Conservation (phyloP, 1,284 basidiomycete genomes). For the Naganishia sp. region DNA sequence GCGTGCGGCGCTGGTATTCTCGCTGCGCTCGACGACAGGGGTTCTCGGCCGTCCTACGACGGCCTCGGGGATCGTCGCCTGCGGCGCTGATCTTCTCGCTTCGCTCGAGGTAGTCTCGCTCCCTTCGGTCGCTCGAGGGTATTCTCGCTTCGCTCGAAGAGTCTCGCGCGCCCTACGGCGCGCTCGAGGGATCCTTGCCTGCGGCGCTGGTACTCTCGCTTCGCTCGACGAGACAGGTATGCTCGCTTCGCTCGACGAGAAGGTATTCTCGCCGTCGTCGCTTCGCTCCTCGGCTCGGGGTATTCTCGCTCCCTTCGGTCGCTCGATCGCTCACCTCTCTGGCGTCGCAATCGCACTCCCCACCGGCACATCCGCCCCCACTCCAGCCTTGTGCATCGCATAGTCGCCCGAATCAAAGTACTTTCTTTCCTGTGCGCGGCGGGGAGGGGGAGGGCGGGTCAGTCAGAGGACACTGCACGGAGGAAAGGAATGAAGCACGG, state of each 20-base stretch:
- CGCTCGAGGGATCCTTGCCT: too few relatives aligned
- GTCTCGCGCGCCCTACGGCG: neutral
- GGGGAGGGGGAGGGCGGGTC: too few relatives aligned
- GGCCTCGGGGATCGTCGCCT: too few relatives aligned
- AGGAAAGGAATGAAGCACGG: neutral
- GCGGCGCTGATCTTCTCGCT: too few relatives aligned
- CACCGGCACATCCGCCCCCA: slow-evolving; percentile 79
- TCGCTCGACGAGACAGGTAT: too few relatives aligned
- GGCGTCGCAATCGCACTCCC: slow-evolving; percentile 94
- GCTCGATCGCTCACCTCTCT: slow-evolving; percentile 69
- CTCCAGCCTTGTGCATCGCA: slow-evolving; percentile 90
- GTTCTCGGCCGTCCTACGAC: too few relatives aligned
- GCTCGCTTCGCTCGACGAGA: neutral
- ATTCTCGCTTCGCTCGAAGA: too few relatives aligned
- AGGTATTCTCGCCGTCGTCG: too few relatives aligned
- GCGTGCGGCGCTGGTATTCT: too few relatives aligned
- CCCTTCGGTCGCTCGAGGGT: neutral
- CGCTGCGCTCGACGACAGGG: too few relatives aligned
- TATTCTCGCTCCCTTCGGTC: neutral
- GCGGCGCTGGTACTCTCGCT: neutral
- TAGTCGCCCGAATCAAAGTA: slow-evolving; percentile 99
- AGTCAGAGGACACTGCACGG: too few relatives aligned
- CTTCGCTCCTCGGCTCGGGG: too few relatives aligned
- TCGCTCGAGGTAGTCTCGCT: neutral
- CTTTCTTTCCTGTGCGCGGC: slow-evolving; percentile 74